A percentile compares a stretch with the other conserved stretches of the same genome.
phyloP scores from a whole-genome alignment of 495 filamentous ascomycete genomes.

The Aspergillus campestris region DNA sequence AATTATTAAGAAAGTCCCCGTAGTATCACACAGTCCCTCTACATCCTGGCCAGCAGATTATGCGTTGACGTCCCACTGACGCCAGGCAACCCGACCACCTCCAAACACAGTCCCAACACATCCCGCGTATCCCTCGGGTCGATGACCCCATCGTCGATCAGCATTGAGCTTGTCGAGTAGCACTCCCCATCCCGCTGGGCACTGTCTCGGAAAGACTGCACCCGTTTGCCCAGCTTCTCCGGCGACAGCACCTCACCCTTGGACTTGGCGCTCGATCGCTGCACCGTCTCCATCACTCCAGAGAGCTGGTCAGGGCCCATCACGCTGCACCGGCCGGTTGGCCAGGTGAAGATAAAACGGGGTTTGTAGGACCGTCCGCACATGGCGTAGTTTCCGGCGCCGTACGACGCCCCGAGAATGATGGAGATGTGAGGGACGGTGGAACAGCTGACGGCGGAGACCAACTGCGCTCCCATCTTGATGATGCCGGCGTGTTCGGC shows the following conservation, averaged over 20 bases:
- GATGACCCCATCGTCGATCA: constrained; percentile 29
- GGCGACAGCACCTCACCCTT: constrained; percentile 13
- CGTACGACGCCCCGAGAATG: constrained; percentile 25
- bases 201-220: constrained; percentile 9
- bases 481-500: constrained; percentile 27
- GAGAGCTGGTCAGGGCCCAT: constrained; percentile 26
- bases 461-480: constrained; percentile 24
- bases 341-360: constrained; percentile 26
- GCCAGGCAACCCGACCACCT: constrained; percentile 14
- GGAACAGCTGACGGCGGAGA: constrained; percentile 23
- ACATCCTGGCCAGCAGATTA: constrained; percentile 14
- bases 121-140: constrained; percentile 27
- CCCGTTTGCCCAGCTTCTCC: constrained; percentile 12
- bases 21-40: not conserved
- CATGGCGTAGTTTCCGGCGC: constrained; percentile 30
- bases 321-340: constrained; percentile 24
- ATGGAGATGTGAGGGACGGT: constrained; percentile 26
- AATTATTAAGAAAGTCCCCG: no score
- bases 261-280: constrained; percentile 13
- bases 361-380: constrained; percentile 23
- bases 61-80: constrained; percentile 14
- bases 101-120: constrained; percentile 26
- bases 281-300: constrained; percentile 25
- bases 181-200: constrained; percentile 17
- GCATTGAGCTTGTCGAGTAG: constrained; percentile 20